Evolutionary conservation across 306 rosid species (phyloP).

Genomic region (Albizia julibrissin): DNA sequence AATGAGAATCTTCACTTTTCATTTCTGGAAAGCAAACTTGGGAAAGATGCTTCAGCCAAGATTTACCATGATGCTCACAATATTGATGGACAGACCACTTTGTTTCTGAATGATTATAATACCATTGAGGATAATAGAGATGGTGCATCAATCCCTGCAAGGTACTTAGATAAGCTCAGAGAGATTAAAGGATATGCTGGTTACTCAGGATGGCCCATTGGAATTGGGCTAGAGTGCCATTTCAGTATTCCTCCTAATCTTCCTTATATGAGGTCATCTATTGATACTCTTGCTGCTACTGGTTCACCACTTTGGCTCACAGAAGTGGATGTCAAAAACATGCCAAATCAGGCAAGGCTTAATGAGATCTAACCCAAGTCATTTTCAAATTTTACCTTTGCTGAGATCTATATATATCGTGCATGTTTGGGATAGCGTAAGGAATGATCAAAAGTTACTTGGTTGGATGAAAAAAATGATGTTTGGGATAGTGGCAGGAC

Average conservation of each 20-base stretch:
- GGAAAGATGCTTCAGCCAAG: conserved; percentile 35
- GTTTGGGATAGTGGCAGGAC: too few species aligned
- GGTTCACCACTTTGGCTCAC: conserved; percentile 73
- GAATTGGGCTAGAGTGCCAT: conserved; percentile 75
- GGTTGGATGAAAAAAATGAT: too few species aligned
- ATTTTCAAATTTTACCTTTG: background rate
- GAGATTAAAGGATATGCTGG: conserved; percentile 42
- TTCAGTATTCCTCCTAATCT: conserved; percentile 53
- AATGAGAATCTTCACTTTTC: conserved; percentile 68
- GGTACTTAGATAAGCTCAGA: conserved; percentile 52
- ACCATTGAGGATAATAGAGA: conserved; percentile 67
- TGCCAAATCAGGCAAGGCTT: conserved; percentile 52
- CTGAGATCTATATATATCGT: too few species aligned
- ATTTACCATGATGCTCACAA: conserved; percentile 43
- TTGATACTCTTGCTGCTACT: conserved; percentile 69
- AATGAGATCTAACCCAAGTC: background rate
- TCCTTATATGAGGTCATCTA: conserved; percentile 65
- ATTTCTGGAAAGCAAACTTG: conserved; percentile 57
- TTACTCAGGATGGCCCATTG: conserved; percentile 18
- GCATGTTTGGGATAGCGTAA: too few species aligned
- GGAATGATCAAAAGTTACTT: too few species aligned
- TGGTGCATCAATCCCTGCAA: conserved; percentile 36
- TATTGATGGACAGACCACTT: conserved; percentile 44
- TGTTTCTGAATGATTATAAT: conserved; percentile 72
- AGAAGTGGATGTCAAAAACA: conserved; percentile 59